Conservation (phyloP, 2,329 filamentous ascomycete genomes). For the Talaromyces funiculosus region DNA sequence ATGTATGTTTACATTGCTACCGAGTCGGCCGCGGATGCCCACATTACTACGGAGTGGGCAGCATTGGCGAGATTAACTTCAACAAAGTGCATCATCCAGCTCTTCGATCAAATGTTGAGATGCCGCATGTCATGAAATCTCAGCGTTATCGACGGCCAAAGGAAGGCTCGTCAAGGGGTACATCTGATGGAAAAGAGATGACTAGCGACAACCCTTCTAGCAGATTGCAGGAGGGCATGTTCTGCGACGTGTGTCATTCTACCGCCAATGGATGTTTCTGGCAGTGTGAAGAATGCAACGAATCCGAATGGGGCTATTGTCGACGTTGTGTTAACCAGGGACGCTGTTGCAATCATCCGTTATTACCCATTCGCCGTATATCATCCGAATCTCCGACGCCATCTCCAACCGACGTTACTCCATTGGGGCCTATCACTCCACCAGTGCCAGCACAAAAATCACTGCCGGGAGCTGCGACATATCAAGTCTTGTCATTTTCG, state of each 20-base stretch:
- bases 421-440: conserved; percentile 22
- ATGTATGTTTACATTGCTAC: conserved; percentile 78
- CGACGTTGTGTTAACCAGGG: conserved; percentile 80
- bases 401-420: conserved; percentile 14
- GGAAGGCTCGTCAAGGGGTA: conserved; percentile 21
- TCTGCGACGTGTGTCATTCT: conserved; percentile 69
- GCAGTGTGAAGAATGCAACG: conserved; percentile 81
- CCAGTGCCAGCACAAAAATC: conserved; percentile 29
- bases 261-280: conserved; percentile 82
- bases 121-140: conserved; percentile 48
- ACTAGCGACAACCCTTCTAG: conserved; percentile 63
- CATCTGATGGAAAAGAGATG: conserved; percentile 43
- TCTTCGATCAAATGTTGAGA: conserved; percentile 38
- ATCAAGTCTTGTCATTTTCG: conserved; percentile 64
- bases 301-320: conserved; percentile 93
- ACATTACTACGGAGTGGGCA: conserved; percentile 84
- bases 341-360: conserved; percentile 70
- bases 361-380: conserved; percentile 69
- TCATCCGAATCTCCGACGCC: conserved; percentile 16
- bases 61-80: conserved; percentile 63
- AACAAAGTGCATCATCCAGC: conserved; percentile 43
- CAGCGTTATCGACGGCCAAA: conserved; percentile 30
- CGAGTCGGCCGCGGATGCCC: conserved; percentile 68
- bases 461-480: conserved; percentile 45
- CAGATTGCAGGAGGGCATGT: conserved; percentile 71